phyloP scores from a whole-genome alignment of 108 stramenopile genomes.

The Phaeodactylum tricornutum region DNA sequence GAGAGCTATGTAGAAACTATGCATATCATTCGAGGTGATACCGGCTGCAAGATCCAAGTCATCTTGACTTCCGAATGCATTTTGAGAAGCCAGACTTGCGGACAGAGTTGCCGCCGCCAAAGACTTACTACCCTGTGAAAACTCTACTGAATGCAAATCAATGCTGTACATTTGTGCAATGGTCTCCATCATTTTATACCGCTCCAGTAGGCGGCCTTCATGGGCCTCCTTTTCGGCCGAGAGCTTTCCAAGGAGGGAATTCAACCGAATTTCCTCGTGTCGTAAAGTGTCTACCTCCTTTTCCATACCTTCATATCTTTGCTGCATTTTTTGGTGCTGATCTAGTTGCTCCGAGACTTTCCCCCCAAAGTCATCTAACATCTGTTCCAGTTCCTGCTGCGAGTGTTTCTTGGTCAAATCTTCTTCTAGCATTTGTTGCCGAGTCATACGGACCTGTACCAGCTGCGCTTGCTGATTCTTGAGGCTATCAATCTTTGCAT shows the following conservation, averaged over 20 bases:
- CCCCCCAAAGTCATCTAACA: conserved; percentile 47
- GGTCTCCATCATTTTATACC: conserved; percentile 60
- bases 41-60: conserved; percentile 5
- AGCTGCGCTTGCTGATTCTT: conserved; percentile 16
- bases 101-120: too few relatives aligned
- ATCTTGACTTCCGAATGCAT: too few relatives aligned
- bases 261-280: conserved; percentile 23
- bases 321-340: conserved; percentile 14
- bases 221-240: conserved; percentile 47
- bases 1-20: conserved; percentile 40
- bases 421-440: conserved; percentile 37
- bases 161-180: conserved; percentile 39
- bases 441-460: conserved; percentile 27
- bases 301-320: conserved; percentile 13
- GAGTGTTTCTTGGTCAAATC: conserved; percentile 48
- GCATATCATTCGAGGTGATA: conserved; percentile 55
- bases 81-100: too few relatives aligned
- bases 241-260: conserved; percentile 37
- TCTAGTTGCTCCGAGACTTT: conserved; percentile 25
- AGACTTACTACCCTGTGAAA: too few relatives aligned
- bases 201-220: conserved; percentile 21
- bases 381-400: conserved; percentile 38
- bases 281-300: conserved; percentile 22
- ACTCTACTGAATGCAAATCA: too few relatives aligned
- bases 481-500: conserved; percentile 19